Base-by-base conservation (phyloP, 306 rosid species). In the Adenanthera pavonina region DNA sequence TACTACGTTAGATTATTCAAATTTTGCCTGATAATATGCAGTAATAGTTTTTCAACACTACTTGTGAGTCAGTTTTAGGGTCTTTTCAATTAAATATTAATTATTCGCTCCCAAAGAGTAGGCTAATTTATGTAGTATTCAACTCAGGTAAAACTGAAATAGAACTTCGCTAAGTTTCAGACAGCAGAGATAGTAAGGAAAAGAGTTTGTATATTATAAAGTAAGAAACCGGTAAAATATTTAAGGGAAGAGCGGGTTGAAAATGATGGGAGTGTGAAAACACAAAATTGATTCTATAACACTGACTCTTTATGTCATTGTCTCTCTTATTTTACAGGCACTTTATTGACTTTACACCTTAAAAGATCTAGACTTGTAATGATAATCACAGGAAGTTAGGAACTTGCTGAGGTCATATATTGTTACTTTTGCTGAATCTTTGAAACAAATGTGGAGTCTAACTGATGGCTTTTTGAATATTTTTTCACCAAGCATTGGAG, bases 161-260 rank as follows among this genome's bases (percentile, higher is more conserved):
- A 79, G 47, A 84, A 43, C 57, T 34, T 68, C 9, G 60, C 40
- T 8, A 69, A 79, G 20, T 40, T 73, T 79, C 78, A n/a, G 64
- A 61, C 48, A 43, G 67, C 16, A 69, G n/a, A 38, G 64, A 70
- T 69, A 75, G 76, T 10, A 30, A 61, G 59, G 43, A 53, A 66
- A 60, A 60, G 67, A 60, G 17, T 60, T 11, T 20, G 67, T 25
- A 59, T 59, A 9, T 4, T 34, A 20, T 59, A 59, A 9, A 60
- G 40, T 30, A 17, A 4, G 30, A 30, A 25, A 60, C 17, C 67
- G 30, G 40, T 12, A 30, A 60, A 60, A 30, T 10, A 30, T 25
- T 30, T 11, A 20, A 25, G 15, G 40, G 33, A 25, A 30, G 40
- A 60, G 30, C 14, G 34, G 9, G 10, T 25, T 9, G 66, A 20